phyloP scores from a whole-genome alignment of 2,329 filamentous ascomycete species.

The Coniochaeta ligniaria region DNA sequence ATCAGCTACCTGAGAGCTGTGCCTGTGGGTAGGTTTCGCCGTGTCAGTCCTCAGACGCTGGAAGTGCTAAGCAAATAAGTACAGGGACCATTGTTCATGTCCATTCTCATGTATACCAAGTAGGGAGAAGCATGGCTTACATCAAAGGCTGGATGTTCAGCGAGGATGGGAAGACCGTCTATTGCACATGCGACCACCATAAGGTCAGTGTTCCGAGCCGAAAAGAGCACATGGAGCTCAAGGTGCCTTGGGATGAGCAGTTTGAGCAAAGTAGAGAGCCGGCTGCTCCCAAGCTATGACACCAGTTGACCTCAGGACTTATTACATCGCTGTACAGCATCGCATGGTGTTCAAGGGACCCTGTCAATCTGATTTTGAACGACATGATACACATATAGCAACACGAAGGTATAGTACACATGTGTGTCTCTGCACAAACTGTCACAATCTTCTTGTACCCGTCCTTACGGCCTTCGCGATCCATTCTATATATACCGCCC shows the following conservation, averaged over 20 bases:
- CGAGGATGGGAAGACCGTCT: slow-evolving; percentile 36
- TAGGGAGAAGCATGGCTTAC: slow-evolving; percentile 43
- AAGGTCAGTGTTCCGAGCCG: slow-evolving; percentile 37
- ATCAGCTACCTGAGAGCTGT: slow-evolving; percentile 44
- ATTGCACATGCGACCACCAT: slow-evolving; percentile 44
- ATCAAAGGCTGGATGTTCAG: slow-evolving; percentile 41
- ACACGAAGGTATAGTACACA: neutral
- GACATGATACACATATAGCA: neutral
- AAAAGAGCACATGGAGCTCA: slow-evolving; percentile 27
- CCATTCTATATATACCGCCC: neutral
- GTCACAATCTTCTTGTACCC: neutral
- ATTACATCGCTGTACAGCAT: neutral
- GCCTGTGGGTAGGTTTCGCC: slow-evolving; percentile 26
- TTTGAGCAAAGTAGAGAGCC: slow-evolving; percentile 15
- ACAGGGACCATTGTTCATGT: slow-evolving; percentile 30
- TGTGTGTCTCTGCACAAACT: neutral
- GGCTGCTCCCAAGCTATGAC: slow-evolving; percentile 7
- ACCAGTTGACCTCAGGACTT: too few relatives aligned
- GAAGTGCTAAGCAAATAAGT: neutral
- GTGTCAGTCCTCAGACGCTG: neutral
- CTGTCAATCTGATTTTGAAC: neutral
- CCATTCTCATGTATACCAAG: slow-evolving; percentile 32
- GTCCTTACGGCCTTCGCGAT: neutral
- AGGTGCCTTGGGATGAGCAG: slow-evolving; percentile 34
- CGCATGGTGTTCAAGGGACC: neutral